Conservation (phyloP, 768 basidiomycete species). For the Tricholoma saponaceum region DNA sequence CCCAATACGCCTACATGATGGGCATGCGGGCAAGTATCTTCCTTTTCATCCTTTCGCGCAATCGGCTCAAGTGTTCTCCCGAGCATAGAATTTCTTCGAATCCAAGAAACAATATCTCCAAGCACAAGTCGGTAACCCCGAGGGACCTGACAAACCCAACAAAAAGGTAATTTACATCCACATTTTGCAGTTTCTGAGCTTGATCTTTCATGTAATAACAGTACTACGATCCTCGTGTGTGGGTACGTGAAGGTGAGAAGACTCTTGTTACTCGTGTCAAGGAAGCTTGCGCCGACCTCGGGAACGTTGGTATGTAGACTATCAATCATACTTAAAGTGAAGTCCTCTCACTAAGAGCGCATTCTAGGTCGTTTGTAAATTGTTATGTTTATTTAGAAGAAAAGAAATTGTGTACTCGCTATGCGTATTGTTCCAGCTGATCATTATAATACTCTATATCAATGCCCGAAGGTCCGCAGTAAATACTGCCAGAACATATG, state of each 20-base stretch:
- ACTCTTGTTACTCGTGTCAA: constrained; percentile 84
- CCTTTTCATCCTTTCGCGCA: not conserved
- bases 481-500: no score
- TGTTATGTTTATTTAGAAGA: not conserved
- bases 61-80: not conserved
- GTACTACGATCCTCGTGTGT: constrained; percentile 95
- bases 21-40: constrained; percentile 65
- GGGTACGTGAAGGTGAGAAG: constrained; percentile 99
- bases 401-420: not conserved
- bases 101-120: constrained; percentile 87
- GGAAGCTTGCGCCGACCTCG: constrained; percentile 90
- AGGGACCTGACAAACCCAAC: constrained; percentile 96
- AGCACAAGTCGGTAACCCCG: constrained; percentile 95
- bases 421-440: not conserved
- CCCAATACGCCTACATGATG: constrained; percentile 85
- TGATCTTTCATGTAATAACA: constrained; percentile 20
- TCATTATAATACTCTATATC: not conserved
- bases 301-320: constrained; percentile 39
- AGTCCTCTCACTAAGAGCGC: not conserved
- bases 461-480: no score
- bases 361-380: constrained; percentile 10
- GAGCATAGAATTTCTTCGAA: constrained; percentile 69
- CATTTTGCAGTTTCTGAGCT: not conserved
- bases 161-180: constrained; percentile 68
- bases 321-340: no score